Evolutionary conservation across 192 early-diverging fungal species (phyloP), one percentile per base, ranked within the genome.

Genomic region (Coemansia sp.): DNA sequence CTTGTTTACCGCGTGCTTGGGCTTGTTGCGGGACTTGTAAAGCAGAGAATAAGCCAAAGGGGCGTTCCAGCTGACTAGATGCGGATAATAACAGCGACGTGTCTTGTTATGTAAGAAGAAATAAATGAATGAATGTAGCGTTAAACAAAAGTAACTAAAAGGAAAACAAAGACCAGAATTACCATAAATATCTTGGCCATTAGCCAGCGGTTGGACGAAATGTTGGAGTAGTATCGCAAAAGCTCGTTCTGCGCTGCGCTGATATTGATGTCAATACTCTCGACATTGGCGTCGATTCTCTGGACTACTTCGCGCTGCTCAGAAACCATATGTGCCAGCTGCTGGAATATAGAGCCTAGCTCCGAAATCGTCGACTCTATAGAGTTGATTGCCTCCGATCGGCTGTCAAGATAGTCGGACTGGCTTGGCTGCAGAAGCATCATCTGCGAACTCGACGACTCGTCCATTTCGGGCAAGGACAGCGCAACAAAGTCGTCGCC

Each of bases 311-410:
- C 93, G 20, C 93, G 77, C 72, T 96, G 94, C 56, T 88, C 90
- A 12, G 92, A 88, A 5, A 96, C 86, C 85, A 96, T 90, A 6
- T 86, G 83, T 4, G 92, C 92, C 64, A 96, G 87, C 66, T 94
- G 89, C 61, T 89, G 89, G 71, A 94, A 96, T 33, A 96, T 93
- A 63, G 88, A 87, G 5, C 93, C 93, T 17, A 98, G 88, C 68
- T 99, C 97, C 0, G 96, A 91, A 63, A 99, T 96, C 5, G 97
- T 99, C 10, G 89, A 89, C 74, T 99, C 96, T 68, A 99, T 98
- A 7, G 92, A 92, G 68, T 93, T 92, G 63, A 98, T 96, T 0
- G 96, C 95, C 17, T 91, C 89, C 4, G 90, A 87, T 40, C 97
- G 88, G 64, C 88, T 89, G 64, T 98, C 92, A 45, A 99, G 85